Conservation (phyloP, 2,329 filamentous ascomycete genomes). For the Paraphoma chrysanthemicola region DNA sequence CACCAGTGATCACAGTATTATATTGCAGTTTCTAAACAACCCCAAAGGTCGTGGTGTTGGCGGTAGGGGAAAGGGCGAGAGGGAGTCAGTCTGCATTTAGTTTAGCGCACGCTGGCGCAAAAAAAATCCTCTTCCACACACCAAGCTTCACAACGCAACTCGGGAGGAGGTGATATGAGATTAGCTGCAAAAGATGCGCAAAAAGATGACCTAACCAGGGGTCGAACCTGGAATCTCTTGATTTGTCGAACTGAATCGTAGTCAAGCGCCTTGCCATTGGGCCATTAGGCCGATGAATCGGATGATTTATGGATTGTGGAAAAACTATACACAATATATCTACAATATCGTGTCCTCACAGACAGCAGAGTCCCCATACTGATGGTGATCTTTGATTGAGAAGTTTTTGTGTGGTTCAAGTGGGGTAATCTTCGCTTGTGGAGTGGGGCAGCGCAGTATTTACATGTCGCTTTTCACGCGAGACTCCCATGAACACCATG, state of each 20-base stretch:
- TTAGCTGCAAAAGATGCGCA: not conserved
- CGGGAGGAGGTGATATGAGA: not conserved
- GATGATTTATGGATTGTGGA: not conserved
- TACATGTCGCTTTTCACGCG: too few relatives aligned
- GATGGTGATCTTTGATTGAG: not conserved
- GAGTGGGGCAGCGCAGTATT: too few relatives aligned
- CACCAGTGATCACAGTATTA: too few relatives aligned
- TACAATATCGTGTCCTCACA: not conserved
- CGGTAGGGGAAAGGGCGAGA: too few relatives aligned
- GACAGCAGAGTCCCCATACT: not conserved
- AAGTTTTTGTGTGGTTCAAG: not conserved
- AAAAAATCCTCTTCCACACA: too few relatives aligned
- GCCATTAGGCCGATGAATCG: conserved; percentile 48
- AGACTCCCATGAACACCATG: too few relatives aligned
- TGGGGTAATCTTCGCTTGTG: too few relatives aligned
- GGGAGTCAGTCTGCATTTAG: too few relatives aligned
- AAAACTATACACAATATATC: not conserved
- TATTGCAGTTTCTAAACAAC: too few relatives aligned
- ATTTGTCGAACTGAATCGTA: conserved; percentile 50
- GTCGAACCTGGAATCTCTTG: conserved; percentile 4
- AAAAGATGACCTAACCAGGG: conserved; percentile 2
- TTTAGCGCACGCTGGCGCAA: not conserved
- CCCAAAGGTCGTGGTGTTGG: too few relatives aligned
- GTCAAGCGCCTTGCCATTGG: conserved; percentile 67
- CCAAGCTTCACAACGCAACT: too few relatives aligned